Conservation (phyloP, 2,329 filamentous ascomycete genomes). For the Fusarium mangiferae region DNA sequence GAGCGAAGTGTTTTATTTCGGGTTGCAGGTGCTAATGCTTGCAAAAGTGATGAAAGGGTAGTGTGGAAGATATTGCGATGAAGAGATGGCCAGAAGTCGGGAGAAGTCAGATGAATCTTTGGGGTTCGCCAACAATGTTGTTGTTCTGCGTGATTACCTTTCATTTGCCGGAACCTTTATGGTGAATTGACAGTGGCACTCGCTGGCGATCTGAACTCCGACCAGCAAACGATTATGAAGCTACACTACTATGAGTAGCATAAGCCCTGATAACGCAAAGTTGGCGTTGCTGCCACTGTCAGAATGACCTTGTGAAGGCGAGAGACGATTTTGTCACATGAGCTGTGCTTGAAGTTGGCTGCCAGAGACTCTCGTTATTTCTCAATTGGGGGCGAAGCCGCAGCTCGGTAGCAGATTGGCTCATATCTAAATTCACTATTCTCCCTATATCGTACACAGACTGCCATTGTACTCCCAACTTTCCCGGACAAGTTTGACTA, state of each 20-base stretch:
- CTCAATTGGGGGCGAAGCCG: accelerated
- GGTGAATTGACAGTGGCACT: not conserved
- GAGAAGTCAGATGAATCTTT: no score
- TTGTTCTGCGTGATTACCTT: accelerated
- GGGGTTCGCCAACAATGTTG: accelerated
- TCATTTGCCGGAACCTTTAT: not conserved
- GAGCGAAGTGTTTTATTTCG: accelerated
- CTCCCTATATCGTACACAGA: accelerated
- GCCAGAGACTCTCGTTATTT: not conserved
- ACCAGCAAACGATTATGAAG: accelerated
- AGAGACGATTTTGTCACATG: no score
- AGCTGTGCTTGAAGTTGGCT: no score
- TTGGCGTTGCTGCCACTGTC: accelerated
- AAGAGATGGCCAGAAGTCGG: not conserved
- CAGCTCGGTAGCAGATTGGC: no score
- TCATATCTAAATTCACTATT: no score
- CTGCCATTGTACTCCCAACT: accelerated
- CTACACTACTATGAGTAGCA: no score
- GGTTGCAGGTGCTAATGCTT: accelerated
- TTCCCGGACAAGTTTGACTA: accelerated
- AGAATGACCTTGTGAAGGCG: accelerated
- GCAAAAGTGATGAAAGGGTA: accelerated
- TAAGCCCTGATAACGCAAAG: no score
- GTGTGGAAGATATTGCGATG: no score
- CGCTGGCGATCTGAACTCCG: not conserved